phyloP scores from a whole-genome alignment of 768 basidiomycete genomes.

The Kwoniella dendrophila region DNA sequence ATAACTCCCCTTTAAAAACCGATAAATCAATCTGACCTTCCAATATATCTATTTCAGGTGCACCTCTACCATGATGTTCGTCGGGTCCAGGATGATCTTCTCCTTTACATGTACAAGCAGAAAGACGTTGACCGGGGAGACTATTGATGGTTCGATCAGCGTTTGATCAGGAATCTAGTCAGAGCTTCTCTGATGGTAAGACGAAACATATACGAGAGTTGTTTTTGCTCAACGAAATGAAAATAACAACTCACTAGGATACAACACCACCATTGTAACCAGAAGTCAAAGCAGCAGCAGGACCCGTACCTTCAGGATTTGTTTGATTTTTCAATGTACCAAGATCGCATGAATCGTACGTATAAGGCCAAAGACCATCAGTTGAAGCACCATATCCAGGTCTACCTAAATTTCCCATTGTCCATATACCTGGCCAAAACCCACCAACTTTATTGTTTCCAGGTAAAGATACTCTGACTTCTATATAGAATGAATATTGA shows the following conservation, averaged over 20 bases:
- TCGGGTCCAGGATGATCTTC: slow-evolving; percentile 89
- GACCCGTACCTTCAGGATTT: slow-evolving; percentile 36
- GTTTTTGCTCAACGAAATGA: no score
- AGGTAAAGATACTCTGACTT: slow-evolving; percentile 57
- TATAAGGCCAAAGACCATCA: slow-evolving; percentile 84
- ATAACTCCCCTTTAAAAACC: slow-evolving; percentile 63
- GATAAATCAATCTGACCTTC: slow-evolving; percentile 64
- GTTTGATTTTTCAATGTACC: slow-evolving; percentile 66
- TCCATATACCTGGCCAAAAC: slow-evolving; percentile 86
- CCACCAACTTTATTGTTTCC: slow-evolving; percentile 49
- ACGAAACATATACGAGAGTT: no score
- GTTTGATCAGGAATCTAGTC: not conserved
- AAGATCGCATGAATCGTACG: slow-evolving; percentile 79
- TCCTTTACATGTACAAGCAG: slow-evolving; percentile 82
- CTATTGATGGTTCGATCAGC: slow-evolving; percentile 18
- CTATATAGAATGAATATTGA: slow-evolving; percentile 80
- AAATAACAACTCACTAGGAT: slow-evolving; percentile 40
- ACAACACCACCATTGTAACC: slow-evolving; percentile 36
- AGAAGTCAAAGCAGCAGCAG: slow-evolving; percentile 32
- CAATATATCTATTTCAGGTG: slow-evolving; percentile 87
- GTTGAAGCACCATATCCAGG: slow-evolving; percentile 89
- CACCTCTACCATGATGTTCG: slow-evolving; percentile 73
- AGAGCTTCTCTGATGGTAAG: no score
- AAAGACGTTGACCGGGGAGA: slow-evolving; percentile 83
- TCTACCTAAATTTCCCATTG: slow-evolving; percentile 79